A percentile compares a stretch with the other conserved stretches of the same genome.
phyloP scores from a whole-genome alignment of 495 filamentous ascomycete genomes.

The Acidiella bohemica region DNA sequence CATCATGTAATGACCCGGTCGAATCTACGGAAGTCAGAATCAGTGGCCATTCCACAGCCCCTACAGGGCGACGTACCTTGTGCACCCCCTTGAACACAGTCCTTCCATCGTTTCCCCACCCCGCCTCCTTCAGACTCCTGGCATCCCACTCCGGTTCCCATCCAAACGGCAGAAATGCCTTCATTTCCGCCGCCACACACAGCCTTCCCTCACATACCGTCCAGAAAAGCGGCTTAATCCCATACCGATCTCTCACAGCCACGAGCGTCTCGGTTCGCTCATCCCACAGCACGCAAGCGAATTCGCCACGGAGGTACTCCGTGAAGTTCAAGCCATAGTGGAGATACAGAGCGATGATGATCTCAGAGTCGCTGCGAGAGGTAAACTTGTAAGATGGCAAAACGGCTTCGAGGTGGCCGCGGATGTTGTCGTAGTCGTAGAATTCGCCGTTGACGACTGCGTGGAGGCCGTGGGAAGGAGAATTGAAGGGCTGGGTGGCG shows the following conservation, averaged over 20 bases:
- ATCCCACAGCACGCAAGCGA: slow-evolving; percentile 39
- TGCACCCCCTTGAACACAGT: slow-evolving; percentile 36
- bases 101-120: slow-evolving; percentile 29
- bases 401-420: slow-evolving; percentile 20
- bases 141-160: slow-evolving; percentile 36
- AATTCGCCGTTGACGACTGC: slow-evolving; percentile 45
- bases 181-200: slow-evolving; percentile 14
- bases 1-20: slow-evolving; percentile 27
- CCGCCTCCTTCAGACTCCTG: slow-evolving; percentile 26
- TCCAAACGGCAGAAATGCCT: slow-evolving; percentile 14
- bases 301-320: slow-evolving; percentile 37
- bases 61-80: slow-evolving; percentile 30
- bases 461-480: slow-evolving; percentile 28
- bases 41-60: neutral
- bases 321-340: slow-evolving; percentile 35
- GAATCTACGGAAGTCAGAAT: slow-evolving; percentile 5
- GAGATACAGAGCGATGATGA: slow-evolving; percentile 39
- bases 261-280: slow-evolving; percentile 28
- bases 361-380: slow-evolving; percentile 34
- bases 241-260: slow-evolving; percentile 38
- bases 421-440: slow-evolving; percentile 37
- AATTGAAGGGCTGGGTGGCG: slow-evolving; percentile 37
- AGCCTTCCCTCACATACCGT: slow-evolving; percentile 28
- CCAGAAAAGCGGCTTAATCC: slow-evolving; percentile 42
- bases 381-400: slow-evolving; percentile 30